Base-by-base conservation (phyloP, 495 filamentous ascomycete species). In the Penicillium robsamsonii region DNA sequence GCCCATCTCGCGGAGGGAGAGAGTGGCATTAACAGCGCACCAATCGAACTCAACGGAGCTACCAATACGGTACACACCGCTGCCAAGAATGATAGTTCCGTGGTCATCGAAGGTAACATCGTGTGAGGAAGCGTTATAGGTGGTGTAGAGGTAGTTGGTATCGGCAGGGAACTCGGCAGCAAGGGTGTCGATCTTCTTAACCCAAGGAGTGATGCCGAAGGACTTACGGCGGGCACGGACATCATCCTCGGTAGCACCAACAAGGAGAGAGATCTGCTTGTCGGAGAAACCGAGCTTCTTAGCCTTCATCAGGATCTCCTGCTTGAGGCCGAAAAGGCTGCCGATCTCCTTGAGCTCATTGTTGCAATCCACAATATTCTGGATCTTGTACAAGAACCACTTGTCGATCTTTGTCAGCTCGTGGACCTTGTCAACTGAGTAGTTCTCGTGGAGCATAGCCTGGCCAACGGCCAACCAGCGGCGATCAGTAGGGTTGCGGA, bases 251-350 rank as follows among this genome's bases (percentile, higher is more conserved):
- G 85, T 86, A 65, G 88, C 85, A 53, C 86, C 85, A 53, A 96
- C 89, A n/a, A 88, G 86, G 45, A 82, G 80, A 27, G 91, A 90
- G 67, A 98, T 96, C 78, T 98, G 93, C 75, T 86, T 88, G 65
- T 98, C 93, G 42, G 91, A 96, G 82, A 98, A 98, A 12, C 93
- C 93, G 72, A 96, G 81, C 80, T 97, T 96, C 84, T 98, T 98
- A 31, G 93, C 86, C 78, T 89, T 91, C 59, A 89, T 71, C 65
- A 97, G 76, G 40, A 92, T 82, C 64, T 97, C 93, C 68, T 90
- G 87, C 74, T 89, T 91, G 37, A 98, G 74, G 18, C 88, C 91
- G 55, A 86, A 87, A 20, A 98, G 81, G 68, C 87, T 92, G 47
- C 94, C 93, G 56, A 96, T 82, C 41, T 90, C 86, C 75, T 95